Evolutionary conservation across 257 asterid genomes (phyloP).

Genomic region (Solanum chilense): DNA sequence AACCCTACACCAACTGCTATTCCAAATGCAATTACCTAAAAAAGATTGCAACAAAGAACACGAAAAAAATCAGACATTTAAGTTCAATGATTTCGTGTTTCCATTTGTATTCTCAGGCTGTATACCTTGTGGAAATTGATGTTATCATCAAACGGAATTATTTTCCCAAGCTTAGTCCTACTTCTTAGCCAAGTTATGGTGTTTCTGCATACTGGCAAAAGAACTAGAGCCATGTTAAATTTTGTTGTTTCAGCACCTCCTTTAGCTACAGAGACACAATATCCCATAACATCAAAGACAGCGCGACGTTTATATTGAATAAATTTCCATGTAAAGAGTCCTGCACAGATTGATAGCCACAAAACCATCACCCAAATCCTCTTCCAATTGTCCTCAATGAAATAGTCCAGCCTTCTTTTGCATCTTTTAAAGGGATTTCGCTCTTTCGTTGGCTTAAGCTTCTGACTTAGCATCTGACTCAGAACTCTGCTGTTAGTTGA

Average conservation of each 20-base stretch:
- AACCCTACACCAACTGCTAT: conserved; percentile 8
- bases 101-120: background rate
- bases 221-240: conserved; percentile 14
- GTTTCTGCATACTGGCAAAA: conserved; percentile 13
- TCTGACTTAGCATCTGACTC: conserved; percentile 21
- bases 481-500: conserved; percentile 11
- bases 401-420: conserved; percentile 1
- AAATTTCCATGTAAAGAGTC: conserved; percentile 7
- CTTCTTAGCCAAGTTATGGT: conserved; percentile 15
- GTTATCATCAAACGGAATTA: conserved; percentile 12
- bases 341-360: conserved; percentile 9
- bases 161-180: conserved; percentile 5
- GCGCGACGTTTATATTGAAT: conserved; percentile 4
- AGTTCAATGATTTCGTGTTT: background rate
- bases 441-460: conserved; percentile 17
- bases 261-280: conserved; percentile 8
- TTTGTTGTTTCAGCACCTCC: conserved; percentile 14
- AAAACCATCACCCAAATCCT: conserved; percentile 10
- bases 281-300: conserved; percentile 8
- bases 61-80: background rate
- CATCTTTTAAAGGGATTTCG: conserved; percentile 9
- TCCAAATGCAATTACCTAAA: conserved; percentile 8
- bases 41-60: background rate
- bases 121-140: conserved; percentile 15
- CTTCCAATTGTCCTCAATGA: conserved; percentile 13